Evolutionary conservation across 2,329 filamentous ascomycete species (phyloP).

Genomic region (Penicillium sp.): DNA sequence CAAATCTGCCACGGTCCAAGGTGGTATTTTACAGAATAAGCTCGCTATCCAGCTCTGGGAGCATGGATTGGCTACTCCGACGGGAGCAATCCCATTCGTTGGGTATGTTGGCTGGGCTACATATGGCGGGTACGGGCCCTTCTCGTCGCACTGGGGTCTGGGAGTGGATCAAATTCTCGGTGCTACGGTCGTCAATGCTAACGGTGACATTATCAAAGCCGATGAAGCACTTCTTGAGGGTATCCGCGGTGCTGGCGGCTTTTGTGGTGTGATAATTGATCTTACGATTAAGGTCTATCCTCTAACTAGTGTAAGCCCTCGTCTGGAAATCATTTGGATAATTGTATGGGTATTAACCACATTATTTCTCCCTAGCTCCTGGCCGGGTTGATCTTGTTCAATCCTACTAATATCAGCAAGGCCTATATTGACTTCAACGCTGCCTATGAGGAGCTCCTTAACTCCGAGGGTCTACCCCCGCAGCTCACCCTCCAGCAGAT

Average conservation of each 20-base stretch:
- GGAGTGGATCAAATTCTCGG: slow-evolving; percentile 45
- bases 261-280: slow-evolving; percentile 25
- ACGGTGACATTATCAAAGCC: slow-evolving; percentile 14
- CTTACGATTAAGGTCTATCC: slow-evolving; percentile 21
- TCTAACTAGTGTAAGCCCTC: slow-evolving; percentile 10
- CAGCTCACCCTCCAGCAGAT: slow-evolving; percentile 17
- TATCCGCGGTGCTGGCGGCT: slow-evolving; percentile 22
- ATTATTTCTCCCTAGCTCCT: too few species aligned
- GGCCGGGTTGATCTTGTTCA: slow-evolving; percentile 19
- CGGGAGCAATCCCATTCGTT: slow-evolving; percentile 23
- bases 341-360: too few species aligned
- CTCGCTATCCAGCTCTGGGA: slow-evolving; percentile 9
- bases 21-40: slow-evolving; percentile 15
- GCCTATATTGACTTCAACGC: slow-evolving; percentile 14
- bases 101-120: slow-evolving; percentile 44
- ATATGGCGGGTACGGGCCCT: slow-evolving; percentile 41
- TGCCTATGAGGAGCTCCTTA: slow-evolving; percentile 14
- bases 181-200: slow-evolving; percentile 16
- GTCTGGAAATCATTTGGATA: too few species aligned
- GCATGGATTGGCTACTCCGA: slow-evolving; percentile 15
- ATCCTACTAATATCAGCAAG: slow-evolving; percentile 15
- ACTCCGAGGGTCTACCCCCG: slow-evolving; percentile 5
- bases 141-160: slow-evolving; percentile 34
- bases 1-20: slow-evolving; percentile 13
- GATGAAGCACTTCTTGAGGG: slow-evolving; percentile 18